Evolutionary conservation across 768 basidiomycete species (phyloP).

Genomic region (Termitomyces titanicus): DNA sequence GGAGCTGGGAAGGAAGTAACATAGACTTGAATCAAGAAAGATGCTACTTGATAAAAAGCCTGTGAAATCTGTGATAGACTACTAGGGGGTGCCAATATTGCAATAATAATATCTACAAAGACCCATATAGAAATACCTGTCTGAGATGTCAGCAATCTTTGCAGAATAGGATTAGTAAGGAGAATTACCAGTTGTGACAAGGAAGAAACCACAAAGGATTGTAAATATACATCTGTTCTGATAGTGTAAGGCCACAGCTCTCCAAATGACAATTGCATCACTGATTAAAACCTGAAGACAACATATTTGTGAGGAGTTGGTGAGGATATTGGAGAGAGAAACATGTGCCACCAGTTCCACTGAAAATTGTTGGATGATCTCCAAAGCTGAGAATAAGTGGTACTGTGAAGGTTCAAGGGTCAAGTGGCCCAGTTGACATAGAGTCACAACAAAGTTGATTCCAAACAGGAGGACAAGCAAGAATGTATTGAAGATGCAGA

Average conservation of each 20-base stretch:
- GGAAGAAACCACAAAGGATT: background rate
- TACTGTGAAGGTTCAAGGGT: background rate
- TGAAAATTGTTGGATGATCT: background rate
- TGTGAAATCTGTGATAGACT: background rate
- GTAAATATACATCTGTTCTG: background rate
- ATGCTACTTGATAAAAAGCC: background rate
- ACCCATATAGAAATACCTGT: background rate
- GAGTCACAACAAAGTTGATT: background rate
- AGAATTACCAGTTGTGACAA: background rate
- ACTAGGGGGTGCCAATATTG: no score
- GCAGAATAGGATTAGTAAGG: background rate
- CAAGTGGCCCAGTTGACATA: background rate
- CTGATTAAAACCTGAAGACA: background rate
- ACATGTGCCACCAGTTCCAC: background rate
- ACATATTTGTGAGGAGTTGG: background rate
- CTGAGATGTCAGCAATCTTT: no score
- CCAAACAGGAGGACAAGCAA: background rate
- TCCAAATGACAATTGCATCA: background rate
- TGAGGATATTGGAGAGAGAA: background rate
- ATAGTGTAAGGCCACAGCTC: background rate
- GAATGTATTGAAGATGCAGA: background rate
- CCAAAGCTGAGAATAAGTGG: background rate
- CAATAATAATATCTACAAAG: background rate
- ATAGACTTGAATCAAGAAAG: no score
- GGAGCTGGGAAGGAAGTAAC: no score